Percentiles rank a stretch among this genome's conserved stretches.
Evolutionary conservation across 805 yeast species (phyloP).

Genomic region (Spathaspora arborariae): DNA sequence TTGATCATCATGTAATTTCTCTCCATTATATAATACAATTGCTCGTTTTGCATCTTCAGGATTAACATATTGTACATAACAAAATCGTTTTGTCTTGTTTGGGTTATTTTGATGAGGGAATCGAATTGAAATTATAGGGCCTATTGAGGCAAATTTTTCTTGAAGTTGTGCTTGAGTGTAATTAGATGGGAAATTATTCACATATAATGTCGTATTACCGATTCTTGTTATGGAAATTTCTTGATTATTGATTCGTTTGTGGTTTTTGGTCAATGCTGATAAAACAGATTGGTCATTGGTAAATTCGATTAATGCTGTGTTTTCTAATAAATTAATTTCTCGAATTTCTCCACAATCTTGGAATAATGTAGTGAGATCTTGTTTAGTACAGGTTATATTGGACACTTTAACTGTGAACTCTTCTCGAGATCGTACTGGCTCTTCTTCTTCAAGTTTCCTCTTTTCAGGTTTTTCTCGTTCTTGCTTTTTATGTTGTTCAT

Average conservation of each 20-base stretch:
- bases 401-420: conserved; percentile 51
- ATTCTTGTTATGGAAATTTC: conserved; percentile 45
- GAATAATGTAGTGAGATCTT: conserved; percentile 42
- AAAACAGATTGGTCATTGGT: conserved; percentile 42
- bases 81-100: conserved; percentile 60
- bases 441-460: conserved; percentile 9
- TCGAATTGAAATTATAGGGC: conserved; percentile 47
- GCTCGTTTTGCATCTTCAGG: conserved; percentile 45
- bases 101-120: conserved; percentile 56
- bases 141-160: conserved; percentile 36
- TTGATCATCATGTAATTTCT: conserved; percentile 23
- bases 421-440: conserved; percentile 50
- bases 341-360: conserved; percentile 57
- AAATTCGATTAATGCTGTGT: conserved; percentile 59
- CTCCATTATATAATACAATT: conserved; percentile 37
- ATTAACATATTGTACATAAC: conserved; percentile 58
- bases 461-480: conserved; percentile 9
- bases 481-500: conserved; percentile 1
- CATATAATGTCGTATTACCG: conserved; percentile 57
- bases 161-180: conserved; percentile 37
- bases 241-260: conserved; percentile 41
- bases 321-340: conserved; percentile 23
- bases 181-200: conserved; percentile 67
- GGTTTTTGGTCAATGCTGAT: conserved; percentile 58
- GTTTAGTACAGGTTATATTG: conserved; percentile 39